Conservation (phyloP, 441 rosid genomes). For the Croton setiger region DNA sequence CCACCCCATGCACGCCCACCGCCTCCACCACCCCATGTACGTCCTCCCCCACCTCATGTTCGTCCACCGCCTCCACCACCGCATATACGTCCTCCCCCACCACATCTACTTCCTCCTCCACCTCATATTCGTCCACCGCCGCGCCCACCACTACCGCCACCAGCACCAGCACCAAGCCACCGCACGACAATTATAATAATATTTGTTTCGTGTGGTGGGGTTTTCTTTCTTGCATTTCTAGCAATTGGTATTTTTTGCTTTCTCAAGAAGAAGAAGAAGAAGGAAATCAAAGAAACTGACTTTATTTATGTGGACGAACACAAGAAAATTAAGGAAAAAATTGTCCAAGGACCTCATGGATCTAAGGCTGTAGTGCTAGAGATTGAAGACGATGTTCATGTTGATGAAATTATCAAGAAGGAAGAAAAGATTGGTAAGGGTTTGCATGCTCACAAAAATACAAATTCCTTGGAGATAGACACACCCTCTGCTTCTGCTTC, state of each 20-base stretch:
- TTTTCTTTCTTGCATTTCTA: conserved; percentile 47
- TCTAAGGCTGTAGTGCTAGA: conserved; percentile 37
- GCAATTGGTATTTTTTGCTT: conserved; percentile 44
- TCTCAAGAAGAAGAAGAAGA: conserved; percentile 55
- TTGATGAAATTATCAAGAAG: conserved; percentile 39
- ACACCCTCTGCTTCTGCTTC: conserved; percentile 20
- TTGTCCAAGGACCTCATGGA: conserved; percentile 62
- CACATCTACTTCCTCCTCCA: conserved; percentile 26
- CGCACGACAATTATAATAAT: conserved; percentile 52
- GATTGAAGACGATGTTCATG: conserved; percentile 64
- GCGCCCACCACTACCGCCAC: conserved; percentile 31
- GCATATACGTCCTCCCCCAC: no score
- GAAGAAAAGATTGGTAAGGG: conserved; percentile 33
- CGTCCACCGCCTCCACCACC: conserved; percentile 22
- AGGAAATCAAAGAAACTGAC: conserved; percentile 31
- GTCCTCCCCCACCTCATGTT: conserved; percentile 18
- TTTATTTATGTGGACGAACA: conserved; percentile 54
- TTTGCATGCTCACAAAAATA: no score
- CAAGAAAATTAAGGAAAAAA: conserved; percentile 53
- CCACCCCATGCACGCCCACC: no score
- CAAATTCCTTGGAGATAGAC: conserved; percentile 10
- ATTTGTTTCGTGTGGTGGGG: conserved; percentile 60
- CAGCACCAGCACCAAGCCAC: conserved; percentile 47
- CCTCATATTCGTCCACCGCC: conserved; percentile 20
- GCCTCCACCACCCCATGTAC: no score